phyloP scores from a whole-genome alignment of 805 yeast genomes.

The Candida michaelii region DNA sequence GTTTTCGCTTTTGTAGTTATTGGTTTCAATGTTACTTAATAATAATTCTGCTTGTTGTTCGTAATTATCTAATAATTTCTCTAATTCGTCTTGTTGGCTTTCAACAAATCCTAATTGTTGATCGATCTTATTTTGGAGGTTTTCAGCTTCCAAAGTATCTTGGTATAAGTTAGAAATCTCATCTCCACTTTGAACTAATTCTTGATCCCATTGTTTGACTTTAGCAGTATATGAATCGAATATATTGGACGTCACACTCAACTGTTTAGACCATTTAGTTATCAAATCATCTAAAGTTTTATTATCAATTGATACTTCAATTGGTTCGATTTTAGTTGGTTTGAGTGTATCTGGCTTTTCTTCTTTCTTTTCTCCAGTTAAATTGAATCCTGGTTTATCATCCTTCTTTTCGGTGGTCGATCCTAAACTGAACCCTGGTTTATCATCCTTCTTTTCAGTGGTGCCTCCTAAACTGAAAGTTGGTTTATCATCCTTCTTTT shows the following conservation, averaged over 20 bases:
- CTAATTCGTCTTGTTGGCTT: conserved; percentile 90
- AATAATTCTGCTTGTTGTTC: conserved; percentile 68
- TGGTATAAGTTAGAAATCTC: conserved; percentile 75
- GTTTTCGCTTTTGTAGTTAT: conserved; percentile 14
- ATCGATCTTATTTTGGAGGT: conserved; percentile 80
- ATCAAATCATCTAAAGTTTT: conserved; percentile 91
- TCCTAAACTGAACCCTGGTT: conserved; percentile 19
- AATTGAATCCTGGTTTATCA: conserved; percentile 19
- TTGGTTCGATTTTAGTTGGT: conserved; percentile 59
- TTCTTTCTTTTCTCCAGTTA: conserved; percentile 10
- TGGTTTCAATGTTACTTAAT: conserved; percentile 37
- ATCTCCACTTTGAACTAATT: conserved; percentile 80
- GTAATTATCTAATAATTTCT: conserved; percentile 74
- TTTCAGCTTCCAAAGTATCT: conserved; percentile 80
- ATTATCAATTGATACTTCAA: conserved; percentile 78
- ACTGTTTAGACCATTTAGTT: conserved; percentile 87
- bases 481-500: conserved; percentile 10
- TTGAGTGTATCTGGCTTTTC: conserved; percentile 24
- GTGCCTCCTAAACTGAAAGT: conserved; percentile 19
- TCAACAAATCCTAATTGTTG: conserved; percentile 84
- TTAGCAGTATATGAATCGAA: conserved; percentile 74
- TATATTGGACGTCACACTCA: conserved; percentile 68
- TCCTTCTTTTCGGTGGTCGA: conserved; percentile 20
- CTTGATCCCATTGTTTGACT: conserved; percentile 82
- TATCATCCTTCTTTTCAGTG: conserved; percentile 11